phyloP scores from a whole-genome alignment of 2,329 filamentous ascomycete genomes.

The Colletotrichum nymphaeae region DNA sequence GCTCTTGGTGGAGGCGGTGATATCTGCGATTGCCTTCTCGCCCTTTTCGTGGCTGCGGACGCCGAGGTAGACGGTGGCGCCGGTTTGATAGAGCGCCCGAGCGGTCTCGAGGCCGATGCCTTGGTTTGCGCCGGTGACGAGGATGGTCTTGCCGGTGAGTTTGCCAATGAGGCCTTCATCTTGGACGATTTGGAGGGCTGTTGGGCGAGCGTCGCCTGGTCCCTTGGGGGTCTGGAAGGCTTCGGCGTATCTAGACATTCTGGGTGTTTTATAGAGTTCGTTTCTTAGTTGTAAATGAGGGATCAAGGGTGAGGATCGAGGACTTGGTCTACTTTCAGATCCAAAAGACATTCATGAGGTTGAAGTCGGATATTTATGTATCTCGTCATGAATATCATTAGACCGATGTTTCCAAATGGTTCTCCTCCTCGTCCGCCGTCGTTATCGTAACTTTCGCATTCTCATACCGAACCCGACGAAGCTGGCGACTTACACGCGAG shows the following conservation, averaged over 20 bases:
- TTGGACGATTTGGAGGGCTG: conserved; percentile 33
- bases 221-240: conserved; percentile 17
- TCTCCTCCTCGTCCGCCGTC: background rate
- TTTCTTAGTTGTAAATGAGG: background rate
- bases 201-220: conserved; percentile 34
- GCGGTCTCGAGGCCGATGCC: conserved; percentile 53
- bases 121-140: conserved; percentile 51
- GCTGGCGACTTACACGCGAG: background rate
- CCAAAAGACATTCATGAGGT: background rate
- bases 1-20: conserved; percentile 8
- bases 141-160: conserved; percentile 46
- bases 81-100: conserved; percentile 49
- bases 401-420: background rate
- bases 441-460: background rate
- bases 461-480: background rate
- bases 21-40: conserved; percentile 40
- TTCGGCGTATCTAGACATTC: conserved; percentile 8
- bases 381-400: background rate
- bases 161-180: conserved; percentile 26
- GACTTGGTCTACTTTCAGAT: background rate
- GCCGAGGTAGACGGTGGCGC: conserved; percentile 50
- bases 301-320: no score
- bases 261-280: background rate
- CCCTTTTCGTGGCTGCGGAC: conserved; percentile 48
- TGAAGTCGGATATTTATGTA: background rate